Evolutionary conservation across 495 filamentous ascomycete genomes (phyloP), one percentile per base, ranked within the genome.

Genomic region (Sordaria brevicollis): DNA sequence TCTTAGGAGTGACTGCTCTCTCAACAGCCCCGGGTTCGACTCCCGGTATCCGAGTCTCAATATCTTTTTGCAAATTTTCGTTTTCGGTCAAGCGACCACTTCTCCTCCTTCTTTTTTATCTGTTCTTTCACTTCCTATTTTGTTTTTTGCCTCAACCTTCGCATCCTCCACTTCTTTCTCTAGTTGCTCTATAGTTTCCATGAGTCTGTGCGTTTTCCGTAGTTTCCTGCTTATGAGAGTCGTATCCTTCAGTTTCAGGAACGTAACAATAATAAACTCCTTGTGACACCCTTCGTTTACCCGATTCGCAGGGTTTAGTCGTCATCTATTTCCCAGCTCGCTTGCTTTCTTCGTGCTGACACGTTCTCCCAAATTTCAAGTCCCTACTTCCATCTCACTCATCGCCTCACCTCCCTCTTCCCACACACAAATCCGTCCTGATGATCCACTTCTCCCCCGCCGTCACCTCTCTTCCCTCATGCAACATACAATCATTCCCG

Each of bases 401-500:
- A 0, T 25, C 67, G 10, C 25, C 29, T 29, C 11, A 68, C 35
- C 31, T 25, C 5, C 36, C 66, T 5, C 31, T 62, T 15, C 13
- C 49, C 15, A 96, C 89, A 74, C 93, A 93, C 68, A 97, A 79
- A 83, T 97, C 94, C 67, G 90, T 96, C 68, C 94, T 83, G 67
- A 97, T 84, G 67, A 98, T 89, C 94, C 94, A 97, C 77, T 97
- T 97, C 78, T 96, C 93, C 15, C 94, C 94, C 49, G 85, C 83
- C 0, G 77, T 86, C 0, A 97, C 94, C 74, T 95, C 87, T 70
- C 83, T 84, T 8, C 93, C 93, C 78, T 98, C 93, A 80, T 97
- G 94, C 67, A 97, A 79, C 84, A 97, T 87, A 79, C 94, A 97
- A 65, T 92, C 88, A 71, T 92, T 86, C 1, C 94, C 94, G 80